Evolutionary conservation across 805 yeast genomes (phyloP), one percentile per base, ranked within the genome.

Genomic region (Hanseniaspora lindneri): DNA sequence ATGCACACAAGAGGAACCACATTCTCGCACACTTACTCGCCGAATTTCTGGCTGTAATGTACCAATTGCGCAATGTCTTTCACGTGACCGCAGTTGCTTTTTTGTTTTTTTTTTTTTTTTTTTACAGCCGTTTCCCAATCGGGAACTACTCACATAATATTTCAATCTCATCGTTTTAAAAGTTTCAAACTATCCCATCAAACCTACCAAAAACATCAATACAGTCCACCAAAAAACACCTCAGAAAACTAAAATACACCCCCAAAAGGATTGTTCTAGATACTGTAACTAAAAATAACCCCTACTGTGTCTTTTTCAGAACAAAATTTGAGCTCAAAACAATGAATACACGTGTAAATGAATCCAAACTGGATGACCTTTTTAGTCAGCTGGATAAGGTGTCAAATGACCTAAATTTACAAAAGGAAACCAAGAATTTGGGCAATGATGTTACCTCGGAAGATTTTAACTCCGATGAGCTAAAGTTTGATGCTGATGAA

Each of bases 401-500:
- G 13, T 20, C 34, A 13, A 24, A 34, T 6, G n/a, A 14, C 10
- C n/a, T 30, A n/a, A 34, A 32, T 13, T 35, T 39, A 27, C 24
- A 33, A 39, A 36, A 32, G 19, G 14, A 21, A 32, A 30, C 20
- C n/a, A n/a, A n/a, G 3, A 32, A 32, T 13, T 8, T 13, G 33
- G 29, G 17, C 35, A 28, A 20, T 35, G 49, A 9, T 43, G 56
- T 27, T 21, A 41, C 10, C 34, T 57, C 14, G 56, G 54, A 35
- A 11, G n/a, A n/a, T n/a, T 33, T 36, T 7, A 50, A 55, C 17
- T 52, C 52, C 3, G 52, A 52, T 28, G 52, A 53, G 11, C 46
- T 47, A 14, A 49, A 54, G 14, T 44, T 52, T 28, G 54, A 53
- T 10, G 53, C 50, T 4, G 54, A 51, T 14, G 44, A 47, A 16